Evolutionary conservation across 108 stramenopile species (phyloP).

Genomic region (Nitzschia sp.): DNA sequence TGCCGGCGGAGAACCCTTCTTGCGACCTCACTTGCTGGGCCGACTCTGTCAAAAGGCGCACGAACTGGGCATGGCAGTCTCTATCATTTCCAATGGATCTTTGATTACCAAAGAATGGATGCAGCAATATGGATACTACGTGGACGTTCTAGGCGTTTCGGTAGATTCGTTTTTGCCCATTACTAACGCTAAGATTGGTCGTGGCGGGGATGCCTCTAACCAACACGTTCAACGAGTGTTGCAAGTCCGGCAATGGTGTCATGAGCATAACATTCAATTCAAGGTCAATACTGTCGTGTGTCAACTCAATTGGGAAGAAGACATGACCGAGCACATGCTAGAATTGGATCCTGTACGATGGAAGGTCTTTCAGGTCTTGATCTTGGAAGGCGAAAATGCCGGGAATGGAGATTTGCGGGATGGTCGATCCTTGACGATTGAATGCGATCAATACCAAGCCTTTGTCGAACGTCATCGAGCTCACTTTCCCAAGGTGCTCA

Average conservation of each 20-base stretch:
- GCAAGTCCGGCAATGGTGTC: constrained; percentile 31
- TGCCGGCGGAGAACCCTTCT: too few relatives aligned
- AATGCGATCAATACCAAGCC: constrained; percentile 24
- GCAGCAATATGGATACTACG: too few relatives aligned
- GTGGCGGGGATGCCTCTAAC: too few relatives aligned
- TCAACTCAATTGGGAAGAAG: constrained; percentile 36
- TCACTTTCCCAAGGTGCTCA: too few relatives aligned
- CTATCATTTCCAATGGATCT: too few relatives aligned
- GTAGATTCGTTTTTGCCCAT: too few relatives aligned
- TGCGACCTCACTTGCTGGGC: too few relatives aligned
- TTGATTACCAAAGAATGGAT: too few relatives aligned
- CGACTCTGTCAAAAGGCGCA: too few relatives aligned
- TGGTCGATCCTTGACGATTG: constrained; percentile 24
- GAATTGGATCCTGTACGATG: constrained; percentile 40
- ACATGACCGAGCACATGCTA: constrained; percentile 36
- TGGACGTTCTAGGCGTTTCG: too few relatives aligned
- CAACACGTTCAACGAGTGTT: constrained; percentile 32
- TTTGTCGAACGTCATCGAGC: constrained; percentile 32
- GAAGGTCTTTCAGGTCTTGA: constrained; percentile 43
- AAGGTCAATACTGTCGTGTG: constrained; percentile 54
- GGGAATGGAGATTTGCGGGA: constrained; percentile 30
- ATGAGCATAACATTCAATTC: constrained; percentile 34
- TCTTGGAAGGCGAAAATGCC: constrained; percentile 37
- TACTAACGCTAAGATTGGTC: too few relatives aligned
- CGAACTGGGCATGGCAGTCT: too few relatives aligned